phyloP scores from a whole-genome alignment of 495 filamentous ascomycete species.

The Penicillium macrosclerotiorum region DNA sequence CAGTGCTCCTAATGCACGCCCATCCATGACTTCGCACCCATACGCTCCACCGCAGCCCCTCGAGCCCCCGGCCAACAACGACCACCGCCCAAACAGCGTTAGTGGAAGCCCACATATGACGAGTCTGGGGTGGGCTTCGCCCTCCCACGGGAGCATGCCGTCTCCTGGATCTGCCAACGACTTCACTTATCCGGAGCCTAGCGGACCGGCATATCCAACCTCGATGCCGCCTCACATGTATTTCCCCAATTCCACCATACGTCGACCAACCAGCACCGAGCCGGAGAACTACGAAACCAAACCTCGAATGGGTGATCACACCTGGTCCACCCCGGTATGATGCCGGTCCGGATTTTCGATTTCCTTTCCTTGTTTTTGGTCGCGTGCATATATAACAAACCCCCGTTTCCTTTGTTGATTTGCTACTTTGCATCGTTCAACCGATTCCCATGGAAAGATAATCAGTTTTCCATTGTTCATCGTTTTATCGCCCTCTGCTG shows the following conservation, averaged over 20 bases:
- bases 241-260: constrained; percentile 59
- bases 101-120: constrained; percentile 71
- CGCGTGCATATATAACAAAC: constrained; percentile 4
- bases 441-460: constrained; percentile 28
- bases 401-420: constrained; percentile 23
- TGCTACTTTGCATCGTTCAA: constrained; percentile 19
- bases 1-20: constrained; percentile 56
- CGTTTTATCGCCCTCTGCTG: constrained; percentile 11
- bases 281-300: constrained; percentile 67
- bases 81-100: constrained; percentile 65
- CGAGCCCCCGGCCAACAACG: constrained; percentile 80
- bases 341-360: no score
- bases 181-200: constrained; percentile 70
- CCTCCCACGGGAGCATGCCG: constrained; percentile 59
- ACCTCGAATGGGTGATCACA: constrained; percentile 41
- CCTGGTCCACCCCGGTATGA: constrained; percentile 45
- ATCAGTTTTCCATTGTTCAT: constrained; percentile 17
- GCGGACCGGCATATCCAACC: constrained; percentile 51
- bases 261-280: constrained; percentile 68
- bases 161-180: constrained; percentile 65
- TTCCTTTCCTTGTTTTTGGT: constrained; percentile 6
- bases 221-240: constrained; percentile 64
- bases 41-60: constrained; percentile 84
- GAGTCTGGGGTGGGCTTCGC: constrained; percentile 71
- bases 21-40: constrained; percentile 77